A percentile compares a stretch with the other conserved stretches of the same genome.
Evolutionary conservation across 1,284 basidiomycete species (phyloP).

Genomic region (Ustilago esculenta): DNA sequence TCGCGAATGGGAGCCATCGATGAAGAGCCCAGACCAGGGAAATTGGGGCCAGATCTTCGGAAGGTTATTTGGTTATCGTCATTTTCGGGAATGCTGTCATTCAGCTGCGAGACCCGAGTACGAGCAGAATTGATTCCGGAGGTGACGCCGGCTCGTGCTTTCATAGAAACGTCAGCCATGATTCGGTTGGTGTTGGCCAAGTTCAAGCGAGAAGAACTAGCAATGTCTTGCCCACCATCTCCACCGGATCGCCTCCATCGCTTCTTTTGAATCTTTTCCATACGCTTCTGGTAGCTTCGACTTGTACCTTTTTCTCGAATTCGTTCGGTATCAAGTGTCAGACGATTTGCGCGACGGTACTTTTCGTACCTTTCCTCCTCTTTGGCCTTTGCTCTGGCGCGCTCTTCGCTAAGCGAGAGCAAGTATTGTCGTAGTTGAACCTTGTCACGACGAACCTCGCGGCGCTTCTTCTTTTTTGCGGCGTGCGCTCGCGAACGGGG

Average conservation of each 20-base stretch:
- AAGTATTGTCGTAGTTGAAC: slow-evolving; percentile 15
- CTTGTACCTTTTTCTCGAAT: slow-evolving; percentile 23
- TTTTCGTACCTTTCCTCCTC: slow-evolving; percentile 15
- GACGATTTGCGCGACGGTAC: slow-evolving; percentile 5
- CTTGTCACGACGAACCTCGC: slow-evolving; percentile 35
- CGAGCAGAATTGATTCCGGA: slow-evolving; percentile 16
- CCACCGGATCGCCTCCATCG: slow-evolving; percentile 8
- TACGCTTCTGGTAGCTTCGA: slow-evolving; percentile 17
- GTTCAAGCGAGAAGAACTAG: slow-evolving; percentile 12
- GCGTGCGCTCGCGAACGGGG: slow-evolving; percentile 35
- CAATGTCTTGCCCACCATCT: slow-evolving; percentile 1
- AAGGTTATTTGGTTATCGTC: slow-evolving; percentile 29
- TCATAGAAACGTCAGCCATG: slow-evolving; percentile 36
- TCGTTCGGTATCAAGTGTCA: slow-evolving; percentile 18
- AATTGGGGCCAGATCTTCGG: slow-evolving; percentile 21
- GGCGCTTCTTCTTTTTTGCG: slow-evolving; percentile 28
- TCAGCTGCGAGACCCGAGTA: slow-evolving; percentile 25
- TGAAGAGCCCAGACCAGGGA: slow-evolving; percentile 9
- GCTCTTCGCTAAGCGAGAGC: slow-evolving; percentile 15
- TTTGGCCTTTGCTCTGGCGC: slow-evolving; percentile 1
- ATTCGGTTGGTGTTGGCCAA: slow-evolving; percentile 10
- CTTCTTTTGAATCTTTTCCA: slow-evolving; percentile 21
- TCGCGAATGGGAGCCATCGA: slow-evolving; percentile 13
- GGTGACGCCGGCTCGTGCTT: slow-evolving; percentile 9
- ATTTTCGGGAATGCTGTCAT: slow-evolving; percentile 35